phyloP scores from a whole-genome alignment of 768 basidiomycete genomes.

The Mycena olivaceomarginata region DNA sequence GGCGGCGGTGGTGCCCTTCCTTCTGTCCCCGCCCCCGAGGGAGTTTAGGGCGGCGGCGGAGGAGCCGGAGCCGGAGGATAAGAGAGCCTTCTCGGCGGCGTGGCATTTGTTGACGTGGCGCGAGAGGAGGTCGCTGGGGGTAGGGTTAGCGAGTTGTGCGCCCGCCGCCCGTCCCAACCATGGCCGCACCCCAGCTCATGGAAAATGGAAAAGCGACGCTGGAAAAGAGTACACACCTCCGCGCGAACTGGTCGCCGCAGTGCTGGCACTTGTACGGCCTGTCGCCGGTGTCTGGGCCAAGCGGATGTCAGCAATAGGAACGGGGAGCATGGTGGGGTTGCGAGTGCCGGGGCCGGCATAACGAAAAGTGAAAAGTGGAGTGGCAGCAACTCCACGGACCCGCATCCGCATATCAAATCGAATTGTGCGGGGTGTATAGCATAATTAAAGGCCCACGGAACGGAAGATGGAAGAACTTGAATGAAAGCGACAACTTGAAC shows the following conservation, averaged over 20 bases:
- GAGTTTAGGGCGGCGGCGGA: neutral
- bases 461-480: neutral
- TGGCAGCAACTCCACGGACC: no score
- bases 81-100: conserved; percentile 75
- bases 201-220: no score
- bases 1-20: conserved; percentile 70
- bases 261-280: conserved; percentile 92
- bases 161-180: no score
- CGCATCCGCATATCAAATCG: no score
- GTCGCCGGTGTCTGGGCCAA: conserved; percentile 85
- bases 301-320: no score
- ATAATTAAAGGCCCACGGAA: no score
- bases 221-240: conserved; percentile 47
- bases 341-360: no score
- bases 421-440: no score
- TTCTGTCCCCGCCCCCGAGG: neutral
- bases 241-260: conserved; percentile 93
- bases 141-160: no score
- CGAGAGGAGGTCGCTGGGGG: conserved; percentile 81
- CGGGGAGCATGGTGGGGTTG: no score
- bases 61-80: neutral
- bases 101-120: conserved; percentile 94
- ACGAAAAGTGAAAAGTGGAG: no score
- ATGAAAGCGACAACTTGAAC: conserved; percentile 58
- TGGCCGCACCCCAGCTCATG: no score